These are phyloP conservation scores for Agaricus subrufescens DNA, from an alignment of 768 basidiomycete species.

Conservation along the genomic window DNA sequence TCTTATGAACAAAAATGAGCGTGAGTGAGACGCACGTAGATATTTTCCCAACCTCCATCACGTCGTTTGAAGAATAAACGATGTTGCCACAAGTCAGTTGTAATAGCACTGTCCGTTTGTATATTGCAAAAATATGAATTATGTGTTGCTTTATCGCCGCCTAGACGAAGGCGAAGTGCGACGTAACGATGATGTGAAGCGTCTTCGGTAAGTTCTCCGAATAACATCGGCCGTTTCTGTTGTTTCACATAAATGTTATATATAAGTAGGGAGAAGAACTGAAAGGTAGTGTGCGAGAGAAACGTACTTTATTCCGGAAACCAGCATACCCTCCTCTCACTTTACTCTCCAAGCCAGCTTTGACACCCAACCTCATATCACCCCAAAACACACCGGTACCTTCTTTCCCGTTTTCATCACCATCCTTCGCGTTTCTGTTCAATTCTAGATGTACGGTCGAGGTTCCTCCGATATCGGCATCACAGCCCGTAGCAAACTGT, in stretches of 20 bases:
- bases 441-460: slow-evolving; percentile 77
- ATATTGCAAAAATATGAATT: slow-evolving; percentile 92
- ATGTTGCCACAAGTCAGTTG: slow-evolving; percentile 93
- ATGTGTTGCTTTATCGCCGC: slow-evolving; percentile 71
- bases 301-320: slow-evolving; percentile 73
- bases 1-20: not conserved
- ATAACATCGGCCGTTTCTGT: slow-evolving; percentile 77
- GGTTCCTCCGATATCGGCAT: slow-evolving; percentile 83
- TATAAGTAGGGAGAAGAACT: no score
- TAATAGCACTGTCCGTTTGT: slow-evolving; percentile 79
- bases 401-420: slow-evolving; percentile 37
- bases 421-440: slow-evolving; percentile 45
- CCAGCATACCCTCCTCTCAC: slow-evolving; percentile 88
- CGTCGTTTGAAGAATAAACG: slow-evolving; percentile 71
- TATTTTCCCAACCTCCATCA: slow-evolving; percentile 73
- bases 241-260: not conserved
- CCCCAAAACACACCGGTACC: slow-evolving; percentile 77
- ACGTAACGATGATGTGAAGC: slow-evolving; percentile 78
- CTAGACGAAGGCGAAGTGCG: slow-evolving; percentile 71
- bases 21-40: slow-evolving; percentile 59
- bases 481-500: slow-evolving; percentile 76
- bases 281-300: not conserved
- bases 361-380: slow-evolving; percentile 67
- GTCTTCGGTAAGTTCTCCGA: slow-evolving; percentile 84
- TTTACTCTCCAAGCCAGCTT: slow-evolving; percentile 58